Conservation (phyloP, 306 rosid genomes). For the Rosa chinensis region DNA sequence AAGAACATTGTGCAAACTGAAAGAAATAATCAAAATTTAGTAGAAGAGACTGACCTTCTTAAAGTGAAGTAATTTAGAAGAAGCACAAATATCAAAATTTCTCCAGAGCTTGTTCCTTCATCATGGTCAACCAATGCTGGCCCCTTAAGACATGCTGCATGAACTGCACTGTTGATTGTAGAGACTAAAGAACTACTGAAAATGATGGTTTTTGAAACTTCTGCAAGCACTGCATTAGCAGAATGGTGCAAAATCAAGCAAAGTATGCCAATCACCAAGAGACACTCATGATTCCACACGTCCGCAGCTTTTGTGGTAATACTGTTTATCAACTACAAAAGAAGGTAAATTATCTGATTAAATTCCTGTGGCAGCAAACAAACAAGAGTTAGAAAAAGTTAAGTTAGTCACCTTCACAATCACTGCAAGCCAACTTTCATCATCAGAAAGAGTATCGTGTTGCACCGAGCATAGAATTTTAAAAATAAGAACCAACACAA, state of each 20-base stretch:
- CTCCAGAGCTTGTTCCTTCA: constrained; percentile 58
- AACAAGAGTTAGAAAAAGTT: constrained; percentile 19
- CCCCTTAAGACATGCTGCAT: constrained; percentile 65
- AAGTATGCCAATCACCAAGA: constrained; percentile 59
- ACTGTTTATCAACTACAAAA: constrained; percentile 62
- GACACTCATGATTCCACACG: constrained; percentile 51
- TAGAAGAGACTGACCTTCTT: constrained; percentile 48
- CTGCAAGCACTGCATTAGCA: constrained; percentile 49
- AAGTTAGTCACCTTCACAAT: constrained; percentile 54
- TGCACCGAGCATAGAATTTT: constrained; percentile 55
- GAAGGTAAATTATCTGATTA: constrained; percentile 15
- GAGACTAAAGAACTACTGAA: constrained; percentile 54
- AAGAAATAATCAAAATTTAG: neutral
- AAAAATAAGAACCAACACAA: constrained; percentile 50
- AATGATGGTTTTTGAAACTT: constrained; percentile 70
- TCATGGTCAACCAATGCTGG: constrained; percentile 74
- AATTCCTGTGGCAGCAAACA: neutral
- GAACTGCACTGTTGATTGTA: constrained; percentile 45
- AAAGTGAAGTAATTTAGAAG: constrained; percentile 65
- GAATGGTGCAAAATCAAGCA: constrained; percentile 78
- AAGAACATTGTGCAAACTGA: neutral
- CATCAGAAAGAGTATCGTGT: constrained; percentile 55
- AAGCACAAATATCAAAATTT: constrained; percentile 57
- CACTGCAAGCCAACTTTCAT: constrained; percentile 69
- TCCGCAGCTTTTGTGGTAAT: constrained; percentile 37